Conservation (phyloP, 2,329 filamentous ascomycete species). For the Paecilomyces sp. region DNA sequence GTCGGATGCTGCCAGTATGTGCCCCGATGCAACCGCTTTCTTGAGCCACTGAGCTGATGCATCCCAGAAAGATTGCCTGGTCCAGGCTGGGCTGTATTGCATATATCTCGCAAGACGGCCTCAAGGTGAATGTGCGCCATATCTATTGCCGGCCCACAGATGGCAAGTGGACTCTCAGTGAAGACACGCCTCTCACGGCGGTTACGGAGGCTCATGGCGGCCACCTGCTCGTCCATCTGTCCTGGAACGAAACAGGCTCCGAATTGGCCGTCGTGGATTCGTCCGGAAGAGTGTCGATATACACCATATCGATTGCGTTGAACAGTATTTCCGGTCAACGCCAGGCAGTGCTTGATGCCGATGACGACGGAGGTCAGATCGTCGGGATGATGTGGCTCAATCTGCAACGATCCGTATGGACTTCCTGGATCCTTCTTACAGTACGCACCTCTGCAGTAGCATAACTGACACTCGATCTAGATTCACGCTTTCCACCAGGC, state of each 20-base stretch:
- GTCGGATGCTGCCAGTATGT: slow-evolving; percentile 73
- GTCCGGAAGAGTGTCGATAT: slow-evolving; percentile 67
- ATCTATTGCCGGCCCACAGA: slow-evolving; percentile 61
- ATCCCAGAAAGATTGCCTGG: slow-evolving; percentile 69
- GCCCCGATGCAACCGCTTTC: slow-evolving; percentile 1
- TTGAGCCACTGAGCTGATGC: slow-evolving; percentile 1
- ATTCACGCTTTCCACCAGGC: slow-evolving; percentile 49
- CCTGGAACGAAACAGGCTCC: slow-evolving; percentile 69
- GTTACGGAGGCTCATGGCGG: slow-evolving; percentile 56
- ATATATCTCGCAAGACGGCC: slow-evolving; percentile 66
- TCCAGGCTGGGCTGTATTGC: slow-evolving; percentile 82
- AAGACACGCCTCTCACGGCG: slow-evolving; percentile 58
- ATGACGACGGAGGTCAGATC: slow-evolving; percentile 68
- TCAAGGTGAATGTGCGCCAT: slow-evolving; percentile 63
- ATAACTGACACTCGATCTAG: slow-evolving; percentile 13
- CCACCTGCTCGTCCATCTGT: slow-evolving; percentile 68
- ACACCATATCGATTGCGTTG: slow-evolving; percentile 63
- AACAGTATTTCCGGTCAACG: slow-evolving; percentile 62
- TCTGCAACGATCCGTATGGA: slow-evolving; percentile 44
- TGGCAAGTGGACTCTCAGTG: slow-evolving; percentile 69
- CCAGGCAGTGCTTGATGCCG: slow-evolving; percentile 58
- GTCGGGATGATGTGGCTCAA: slow-evolving; percentile 83
- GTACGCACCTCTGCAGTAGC: neutral
- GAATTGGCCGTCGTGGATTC: slow-evolving; percentile 81
- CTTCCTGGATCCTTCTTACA: slow-evolving; percentile 31